Evolutionary conservation across 75 land plant species (phyloP).

Genomic region (Adiantum capillusveneris): DNA sequence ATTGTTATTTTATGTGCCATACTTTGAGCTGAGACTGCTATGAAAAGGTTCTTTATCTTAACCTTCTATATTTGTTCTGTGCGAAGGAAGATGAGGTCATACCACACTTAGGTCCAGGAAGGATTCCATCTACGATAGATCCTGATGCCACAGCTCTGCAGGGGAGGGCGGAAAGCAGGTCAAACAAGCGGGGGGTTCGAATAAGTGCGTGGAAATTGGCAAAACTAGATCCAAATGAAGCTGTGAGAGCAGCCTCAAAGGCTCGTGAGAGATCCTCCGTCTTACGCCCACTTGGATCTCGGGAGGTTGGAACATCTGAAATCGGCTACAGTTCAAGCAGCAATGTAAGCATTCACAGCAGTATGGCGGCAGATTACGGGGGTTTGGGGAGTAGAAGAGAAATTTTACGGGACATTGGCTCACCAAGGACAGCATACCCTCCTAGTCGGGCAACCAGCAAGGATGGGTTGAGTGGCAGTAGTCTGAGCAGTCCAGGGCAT

Average conservation of each 20-base stretch:
- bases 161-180: constrained; percentile 29
- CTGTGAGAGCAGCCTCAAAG: constrained; percentile 52
- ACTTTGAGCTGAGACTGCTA: no score
- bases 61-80: no score
- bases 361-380: constrained; percentile 37
- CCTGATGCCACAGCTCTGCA: constrained; percentile 46
- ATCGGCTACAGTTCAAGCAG: constrained; percentile 42
- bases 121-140: constrained; percentile 56
- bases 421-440: constrained; percentile 20
- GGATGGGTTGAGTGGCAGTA: constrained; percentile 43
- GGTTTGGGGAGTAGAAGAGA: constrained; percentile 11
- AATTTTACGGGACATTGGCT: constrained; percentile 8
- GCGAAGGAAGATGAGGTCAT: constrained; percentile 50
- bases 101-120: constrained; percentile 49
- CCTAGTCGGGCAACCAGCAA: constrained; percentile 26
- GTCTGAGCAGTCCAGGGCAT: constrained; percentile 41
- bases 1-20: no score
- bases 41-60: no score
- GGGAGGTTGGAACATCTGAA: constrained; percentile 19
- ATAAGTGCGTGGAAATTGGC: constrained; percentile 72
- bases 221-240: constrained; percentile 54
- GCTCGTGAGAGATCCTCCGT: constrained; percentile 64
- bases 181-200: constrained; percentile 34
- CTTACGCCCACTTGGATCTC: constrained; percentile 37
- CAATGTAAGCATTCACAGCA: constrained; percentile 43